Conservation (phyloP, 2,329 filamentous ascomycete genomes). For the Arthrocladium fulminans region DNA sequence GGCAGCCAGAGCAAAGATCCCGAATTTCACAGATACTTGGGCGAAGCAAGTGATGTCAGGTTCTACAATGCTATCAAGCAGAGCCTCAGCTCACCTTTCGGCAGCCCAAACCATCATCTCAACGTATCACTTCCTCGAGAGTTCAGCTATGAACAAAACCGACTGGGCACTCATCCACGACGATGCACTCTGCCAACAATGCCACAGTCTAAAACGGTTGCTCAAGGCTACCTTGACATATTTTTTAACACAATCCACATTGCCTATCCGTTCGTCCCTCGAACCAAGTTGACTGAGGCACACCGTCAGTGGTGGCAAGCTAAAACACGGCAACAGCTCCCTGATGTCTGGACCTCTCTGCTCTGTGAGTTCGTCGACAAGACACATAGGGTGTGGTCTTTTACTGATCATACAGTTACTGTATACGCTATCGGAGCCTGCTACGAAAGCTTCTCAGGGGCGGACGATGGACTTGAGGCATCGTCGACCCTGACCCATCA, state of each 20-base stretch:
- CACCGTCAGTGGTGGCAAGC: constrained; percentile 17
- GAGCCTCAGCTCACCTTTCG: constrained; percentile 18
- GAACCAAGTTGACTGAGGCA: constrained; percentile 18
- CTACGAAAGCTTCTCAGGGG: constrained; percentile 24
- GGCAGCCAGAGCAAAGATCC: constrained; percentile 11
- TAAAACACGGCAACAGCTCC: constrained; percentile 14
- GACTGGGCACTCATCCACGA: constrained; percentile 9
- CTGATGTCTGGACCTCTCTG: constrained; percentile 21
- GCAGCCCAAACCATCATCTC: constrained; percentile 24
- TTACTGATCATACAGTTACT: constrained; percentile 16
- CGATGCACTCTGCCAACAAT: constrained; percentile 14
- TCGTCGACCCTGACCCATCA: constrained; percentile 16
- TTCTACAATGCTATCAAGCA: constrained; percentile 31
- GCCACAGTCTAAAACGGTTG: constrained; percentile 12
- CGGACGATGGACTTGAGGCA: constrained; percentile 7
- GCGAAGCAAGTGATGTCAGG: constrained; percentile 32
- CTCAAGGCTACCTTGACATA: constrained; percentile 20
- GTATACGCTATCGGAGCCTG: constrained; percentile 29
- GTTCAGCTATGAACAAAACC: constrained; percentile 18
- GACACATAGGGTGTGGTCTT: not conserved
- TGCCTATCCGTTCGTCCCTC: constrained; percentile 29
- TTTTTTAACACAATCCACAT: constrained; percentile 31
- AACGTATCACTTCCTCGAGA: constrained; percentile 14
- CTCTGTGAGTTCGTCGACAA: constrained; percentile 16
- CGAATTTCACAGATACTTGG: constrained; percentile 27